phyloP scores from a whole-genome alignment of 345 rosid species.

The Hirschfeldia incana region DNA sequence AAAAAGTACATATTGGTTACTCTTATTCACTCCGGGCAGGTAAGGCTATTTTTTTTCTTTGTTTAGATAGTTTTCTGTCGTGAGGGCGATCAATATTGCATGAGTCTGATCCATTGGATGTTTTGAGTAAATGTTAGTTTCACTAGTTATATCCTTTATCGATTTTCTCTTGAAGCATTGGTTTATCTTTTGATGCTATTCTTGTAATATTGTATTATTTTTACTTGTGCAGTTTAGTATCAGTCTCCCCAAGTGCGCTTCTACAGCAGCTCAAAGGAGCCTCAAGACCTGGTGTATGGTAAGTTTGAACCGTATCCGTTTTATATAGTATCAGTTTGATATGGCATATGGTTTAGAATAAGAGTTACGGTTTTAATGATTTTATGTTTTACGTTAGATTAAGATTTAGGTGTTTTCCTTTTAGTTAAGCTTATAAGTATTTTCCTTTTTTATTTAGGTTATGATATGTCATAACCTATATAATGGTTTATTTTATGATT shows the following conservation, averaged over 20 bases:
- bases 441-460: too few relatives aligned
- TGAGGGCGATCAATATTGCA: neutral
- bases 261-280: conserved; percentile 84
- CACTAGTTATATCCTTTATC: neutral
- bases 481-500: too few relatives aligned
- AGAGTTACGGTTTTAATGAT: too few relatives aligned
- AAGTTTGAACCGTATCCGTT: conserved; percentile 24
- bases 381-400: too few relatives aligned
- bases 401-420: too few relatives aligned
- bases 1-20: conserved; percentile 84
- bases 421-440: too few relatives aligned
- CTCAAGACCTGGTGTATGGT: conserved; percentile 49
- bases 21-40: conserved; percentile 88
- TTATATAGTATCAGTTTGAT: neutral
- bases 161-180: conserved; percentile 11
- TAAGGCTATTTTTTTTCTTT: conserved; percentile 18
- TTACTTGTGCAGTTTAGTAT: conserved; percentile 54
- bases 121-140: conserved; percentile 15
- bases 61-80: neutral
- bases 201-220: conserved; percentile 25
- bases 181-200: conserved; percentile 16
- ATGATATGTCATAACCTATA: too few relatives aligned
- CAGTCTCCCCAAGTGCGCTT: conserved; percentile 44
- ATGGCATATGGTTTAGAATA: too few relatives aligned
- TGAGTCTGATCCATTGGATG: neutral